Evolutionary conservation across 192 early-diverging fungal genomes (phyloP), one percentile per base, ranked within the genome.

Genomic region (Coemansia sp.): DNA sequence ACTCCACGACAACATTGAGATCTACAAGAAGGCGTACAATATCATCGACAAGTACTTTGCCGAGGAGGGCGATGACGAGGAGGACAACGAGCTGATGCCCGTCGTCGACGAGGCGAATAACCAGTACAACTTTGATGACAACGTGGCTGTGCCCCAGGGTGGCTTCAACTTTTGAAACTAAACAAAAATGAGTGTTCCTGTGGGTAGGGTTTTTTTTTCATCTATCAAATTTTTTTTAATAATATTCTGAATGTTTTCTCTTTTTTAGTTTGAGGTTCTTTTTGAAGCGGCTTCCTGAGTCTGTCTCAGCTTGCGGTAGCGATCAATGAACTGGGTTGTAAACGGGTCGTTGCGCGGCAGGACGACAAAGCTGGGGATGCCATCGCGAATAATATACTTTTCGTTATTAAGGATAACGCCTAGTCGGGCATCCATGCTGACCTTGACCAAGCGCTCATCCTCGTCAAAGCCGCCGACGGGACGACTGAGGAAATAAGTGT

Each of bases 11-110:
- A 98, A 96, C 73, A 77, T 79, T n/a, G 96, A 96, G 27, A 94
- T 99, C 70, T 98, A 99, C 89, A 91, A 89, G 84, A 98, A 99
- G 86, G 91, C 94, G 0, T 98, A 96, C 81, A 73, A 80, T 65
- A 93, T 99, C 76, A 97, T 99, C 66, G 95, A 97, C 84, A 94
- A 90, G 83, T 99, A 97, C 88, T 99, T 96, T 82, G 80, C 78
- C 42, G 95, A 97, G 6, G 93, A 94, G 1, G 92, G 86, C 29
- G 92, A 90, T 17, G 93, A 93, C 32, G 91, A 91, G 31, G 82
- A 84, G 53, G 86, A 78, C 69, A 74, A 40, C 60, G 80, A 80
- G 31, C 74, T 96, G 65, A 88, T 85, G 50, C 91, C 93, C 13
- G 86, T 88, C 31, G 87, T 93, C 50, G 89, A 94, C 80, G 75